A percentile compares a stretch with the other conserved stretches of the same genome.
Conservation (phyloP, 208 protist genomes). For the Acanthamoeba triangularis region DNA sequence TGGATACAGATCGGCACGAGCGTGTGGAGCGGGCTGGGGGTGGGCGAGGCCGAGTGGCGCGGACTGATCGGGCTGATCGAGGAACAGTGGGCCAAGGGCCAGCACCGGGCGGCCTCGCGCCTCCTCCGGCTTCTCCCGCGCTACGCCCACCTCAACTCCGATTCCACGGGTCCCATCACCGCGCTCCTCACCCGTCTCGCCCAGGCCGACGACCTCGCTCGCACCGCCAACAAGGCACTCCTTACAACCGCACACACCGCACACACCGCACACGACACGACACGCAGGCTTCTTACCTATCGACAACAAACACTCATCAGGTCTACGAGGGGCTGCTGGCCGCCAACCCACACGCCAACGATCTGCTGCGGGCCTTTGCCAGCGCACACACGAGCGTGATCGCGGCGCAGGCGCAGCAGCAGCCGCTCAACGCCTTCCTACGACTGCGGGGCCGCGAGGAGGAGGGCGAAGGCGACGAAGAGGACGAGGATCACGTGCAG, state of each 20-base stretch:
- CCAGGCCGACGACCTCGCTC: background rate
- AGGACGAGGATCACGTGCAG: background rate
- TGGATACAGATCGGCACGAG: background rate
- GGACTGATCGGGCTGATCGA: constrained; percentile 22
- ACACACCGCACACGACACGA: no score
- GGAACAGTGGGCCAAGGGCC: constrained; percentile 6
- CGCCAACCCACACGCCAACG: background rate
- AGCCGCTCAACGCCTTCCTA: constrained; percentile 29
- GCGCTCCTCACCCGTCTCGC: background rate
- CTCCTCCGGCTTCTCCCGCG: background rate
- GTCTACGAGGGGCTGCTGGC: background rate
- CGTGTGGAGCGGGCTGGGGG: background rate
- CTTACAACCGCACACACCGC: no score
- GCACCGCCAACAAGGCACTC: constrained; percentile 27
- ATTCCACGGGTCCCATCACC: constrained; percentile 5
- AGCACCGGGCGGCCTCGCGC: background rate
- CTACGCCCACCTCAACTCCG: background rate
- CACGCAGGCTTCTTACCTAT: no score
- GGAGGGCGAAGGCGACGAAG: background rate
- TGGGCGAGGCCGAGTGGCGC: background rate
- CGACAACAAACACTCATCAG: background rate
- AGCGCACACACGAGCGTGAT: background rate
- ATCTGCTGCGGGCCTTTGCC: constrained; percentile 14
- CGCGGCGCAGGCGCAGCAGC: background rate
- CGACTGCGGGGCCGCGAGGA: background rate